Conservation (phyloP, 192 early-diverging fungal genomes). For the Phlyctochytrium planicorne region DNA sequence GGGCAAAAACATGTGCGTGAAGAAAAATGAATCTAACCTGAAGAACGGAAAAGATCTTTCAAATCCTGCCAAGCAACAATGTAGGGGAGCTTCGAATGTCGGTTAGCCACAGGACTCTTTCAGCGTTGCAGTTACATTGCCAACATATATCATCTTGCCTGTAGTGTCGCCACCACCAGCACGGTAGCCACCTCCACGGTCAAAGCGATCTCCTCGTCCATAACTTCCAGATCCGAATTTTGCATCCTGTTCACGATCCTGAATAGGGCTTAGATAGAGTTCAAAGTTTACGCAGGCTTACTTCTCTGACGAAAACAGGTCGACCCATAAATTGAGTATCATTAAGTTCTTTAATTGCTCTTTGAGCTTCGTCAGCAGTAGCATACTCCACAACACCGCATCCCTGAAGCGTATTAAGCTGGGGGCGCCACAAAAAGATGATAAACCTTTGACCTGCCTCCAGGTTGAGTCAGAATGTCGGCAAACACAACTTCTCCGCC, state of each 20-base stretch:
- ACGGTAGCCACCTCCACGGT: slow-evolving; percentile 14
- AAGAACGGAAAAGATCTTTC: slow-evolving; percentile 80
- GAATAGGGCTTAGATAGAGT: slow-evolving; percentile 12
- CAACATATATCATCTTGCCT: slow-evolving; percentile 20
- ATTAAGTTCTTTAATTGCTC: slow-evolving; percentile 69
- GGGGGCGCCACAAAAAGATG: background rate
- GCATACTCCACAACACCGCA: slow-evolving; percentile 78
- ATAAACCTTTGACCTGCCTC: slow-evolving; percentile 68
- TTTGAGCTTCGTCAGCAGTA: slow-evolving; percentile 71
- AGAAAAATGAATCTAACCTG: slow-evolving; percentile 49
- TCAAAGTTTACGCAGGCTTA: slow-evolving; percentile 26
- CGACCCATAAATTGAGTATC: slow-evolving; percentile 70
- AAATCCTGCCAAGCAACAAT: slow-evolving; percentile 82
- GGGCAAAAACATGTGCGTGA: slow-evolving; percentile 8
- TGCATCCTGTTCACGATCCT: slow-evolving; percentile 66
- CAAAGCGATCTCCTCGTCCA: background rate
- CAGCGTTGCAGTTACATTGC: slow-evolving; percentile 27
- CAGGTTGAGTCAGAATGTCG: slow-evolving; percentile 61
- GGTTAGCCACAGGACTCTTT: background rate
- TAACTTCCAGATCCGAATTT: slow-evolving; percentile 24
- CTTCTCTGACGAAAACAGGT: slow-evolving; percentile 76
- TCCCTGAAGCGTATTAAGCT: slow-evolving; percentile 32
- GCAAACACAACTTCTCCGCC: slow-evolving; percentile 76
- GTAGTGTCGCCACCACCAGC: slow-evolving; percentile 12
- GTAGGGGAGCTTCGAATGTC: slow-evolving; percentile 64